Evolutionary conservation across 208 protist species (phyloP), one percentile per base, ranked within the genome.

Genomic region (Crithidia brevicula): DNA sequence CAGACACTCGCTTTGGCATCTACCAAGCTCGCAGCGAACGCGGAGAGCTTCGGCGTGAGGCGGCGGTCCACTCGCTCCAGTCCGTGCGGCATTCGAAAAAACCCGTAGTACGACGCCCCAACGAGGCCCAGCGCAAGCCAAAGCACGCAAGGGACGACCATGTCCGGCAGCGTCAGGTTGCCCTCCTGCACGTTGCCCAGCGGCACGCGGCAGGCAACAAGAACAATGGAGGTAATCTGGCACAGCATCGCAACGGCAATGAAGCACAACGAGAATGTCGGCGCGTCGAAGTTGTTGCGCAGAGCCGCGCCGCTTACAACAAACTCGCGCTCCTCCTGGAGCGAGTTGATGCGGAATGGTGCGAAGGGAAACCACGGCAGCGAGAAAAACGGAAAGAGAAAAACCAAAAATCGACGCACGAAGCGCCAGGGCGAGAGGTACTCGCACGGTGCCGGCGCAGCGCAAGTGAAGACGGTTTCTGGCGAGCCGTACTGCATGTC

Each of bases 341-440:
- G 63, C 2, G 82, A 66, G 3, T 65, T 80, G 22, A 91, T 77
- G 25, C 75, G 83, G 5, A 86, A 56, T 20, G 86, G 86, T 0
- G 85, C 75, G 23, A 86, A 82, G 16, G 83, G 82, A 16, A 79
- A 16, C 45, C 67, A 69, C 30, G 83, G 84, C 18, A 92, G 52
- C 10, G 89, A 88, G 7, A 95, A 56, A 60, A 95, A 91, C 0
- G 89, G 89, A 40, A 95, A 88, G 7, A 95, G 69, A 67, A 95
- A 91, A 28, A 85, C 76, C 7, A 83, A 67, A 20, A 66, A 53
- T 23, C 75, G 79, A 38, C 65, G 43, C 3, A 52, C 22, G 31
- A 79, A 92, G 52, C 72, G 74, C 15, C 31, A 42, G 25, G 79
- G 30, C 0, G 74, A 85, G 58, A 93, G 84, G 31, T 75, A 62